Evolutionary conservation across 345 rosid genomes (phyloP), one percentile per base, ranked within the genome.

Genomic region (Balakata baccata): DNA sequence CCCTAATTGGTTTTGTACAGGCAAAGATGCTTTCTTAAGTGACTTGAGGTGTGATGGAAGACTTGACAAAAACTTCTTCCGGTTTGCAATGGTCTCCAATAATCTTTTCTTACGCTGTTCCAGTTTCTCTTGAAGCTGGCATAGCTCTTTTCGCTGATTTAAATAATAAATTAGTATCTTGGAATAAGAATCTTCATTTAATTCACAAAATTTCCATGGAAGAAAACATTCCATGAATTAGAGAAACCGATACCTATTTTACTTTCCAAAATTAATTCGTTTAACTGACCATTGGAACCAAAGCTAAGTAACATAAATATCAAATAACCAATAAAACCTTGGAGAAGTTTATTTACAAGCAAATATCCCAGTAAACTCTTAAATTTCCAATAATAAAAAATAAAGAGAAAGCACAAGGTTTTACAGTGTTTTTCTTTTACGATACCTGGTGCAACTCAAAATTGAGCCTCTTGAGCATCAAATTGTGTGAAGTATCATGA

Each of bases 21-120:
- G 99, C 80, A 91, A 75, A 0, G 94, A 91, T 12, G 92, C 98
- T 82, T 92, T 95, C 97, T 92, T 92, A 38, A 95, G 85, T 49
- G 98, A 85, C 76, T 95, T 92, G 57, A 95, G 91, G 71, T 87
- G 97, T 22, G 93, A 82, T 3, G 98, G 98, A 53, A 92, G 89
- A 79, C 90, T 91, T 0, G 90, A 88, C 63, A 92, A 76, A 85
- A 88, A 92, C 87, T 95, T 95, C 79, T 82, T 92, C 61, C 97
- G 79, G 75, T 89, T 91, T 14, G 94, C 92, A 76, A 89, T 87
- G 3, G 82, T 84, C 85, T 91, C 97, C 80, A 83, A 12, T 71
- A 95, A 83, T 66, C 86, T 69, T 77, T 87, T 91, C 87, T 88
- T 92, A 11, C 75, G 86, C 39, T 86, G 82, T 68, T 89, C 98